Percentiles rank a stretch among this genome's conserved stretches.
Evolutionary conservation across 2,329 filamentous ascomycete genomes (phyloP).

Genomic region (Penicillium concentricum): DNA sequence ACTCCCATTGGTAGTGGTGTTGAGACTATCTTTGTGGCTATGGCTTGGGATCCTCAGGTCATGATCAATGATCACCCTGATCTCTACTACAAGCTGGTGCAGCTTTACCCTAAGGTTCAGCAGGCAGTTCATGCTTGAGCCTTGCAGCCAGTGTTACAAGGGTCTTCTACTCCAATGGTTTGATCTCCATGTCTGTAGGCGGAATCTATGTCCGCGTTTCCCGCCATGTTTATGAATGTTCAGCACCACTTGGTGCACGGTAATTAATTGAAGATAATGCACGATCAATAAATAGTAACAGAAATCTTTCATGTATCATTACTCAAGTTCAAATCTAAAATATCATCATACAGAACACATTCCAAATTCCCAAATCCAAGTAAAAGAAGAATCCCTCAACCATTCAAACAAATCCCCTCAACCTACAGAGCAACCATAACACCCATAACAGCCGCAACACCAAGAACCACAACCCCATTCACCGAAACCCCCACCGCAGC

Average conservation of each 20-base stretch:
- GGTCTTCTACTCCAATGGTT: not conserved
- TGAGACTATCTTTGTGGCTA: slow-evolving; percentile 86
- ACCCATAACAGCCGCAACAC: slow-evolving; percentile 22
- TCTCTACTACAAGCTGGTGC: slow-evolving; percentile 74
- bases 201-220: not conserved
- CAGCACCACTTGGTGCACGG: not conserved
- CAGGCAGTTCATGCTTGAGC: slow-evolving; percentile 67
- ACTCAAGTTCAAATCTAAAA: slow-evolving; percentile 2
- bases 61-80: slow-evolving; percentile 79
- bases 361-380: not conserved
- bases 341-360: not conserved
- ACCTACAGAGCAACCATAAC: slow-evolving; percentile 20
- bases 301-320: slow-evolving; percentile 19
- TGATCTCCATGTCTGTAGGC: not conserved
- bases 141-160: not conserved
- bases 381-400: no score
- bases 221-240: not conserved
- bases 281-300: not conserved
- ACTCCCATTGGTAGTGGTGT: slow-evolving; percentile 85
- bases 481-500: slow-evolving; percentile 9
- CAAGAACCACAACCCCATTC: slow-evolving; percentile 13
- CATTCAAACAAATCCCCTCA: no score
- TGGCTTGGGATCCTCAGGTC: slow-evolving; percentile 64
- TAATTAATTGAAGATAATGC: not conserved
- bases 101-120: slow-evolving; percentile 81